Evolutionary conservation across 1,139 yeast species (phyloP).

Genomic region (Nakaseomyces uthaithaninus): DNA sequence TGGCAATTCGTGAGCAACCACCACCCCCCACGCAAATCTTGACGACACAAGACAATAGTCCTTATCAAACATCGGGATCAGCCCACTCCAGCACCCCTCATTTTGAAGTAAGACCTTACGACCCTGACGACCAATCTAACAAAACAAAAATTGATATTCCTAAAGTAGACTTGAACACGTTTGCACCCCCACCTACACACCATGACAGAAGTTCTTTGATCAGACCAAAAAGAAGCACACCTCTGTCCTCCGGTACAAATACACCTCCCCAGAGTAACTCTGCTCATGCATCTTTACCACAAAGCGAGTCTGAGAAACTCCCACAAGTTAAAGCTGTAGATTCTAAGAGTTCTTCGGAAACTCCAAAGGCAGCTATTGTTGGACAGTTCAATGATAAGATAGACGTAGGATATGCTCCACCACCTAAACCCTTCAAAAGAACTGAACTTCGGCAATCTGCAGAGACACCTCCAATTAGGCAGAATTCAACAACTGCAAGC

Average conservation of each 20-base stretch:
- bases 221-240: slow-evolving; percentile 1
- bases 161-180: slow-evolving; percentile 14
- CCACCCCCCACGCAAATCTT: too few species aligned
- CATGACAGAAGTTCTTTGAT: slow-evolving; percentile 16
- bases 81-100: slow-evolving; percentile 3
- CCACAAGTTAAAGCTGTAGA: neutral
- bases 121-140: slow-evolving; percentile 17
- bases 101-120: slow-evolving; percentile 21
- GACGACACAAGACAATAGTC: neutral
- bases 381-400: slow-evolving; percentile 11
- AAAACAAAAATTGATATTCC: slow-evolving; percentile 12
- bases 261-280: neutral
- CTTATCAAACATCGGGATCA: neutral
- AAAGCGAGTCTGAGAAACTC: too few species aligned
- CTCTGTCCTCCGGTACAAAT: neutral
- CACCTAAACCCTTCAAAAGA: slow-evolving; percentile 13
- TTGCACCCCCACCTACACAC: slow-evolving; percentile 29
- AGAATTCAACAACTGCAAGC: too few species aligned
- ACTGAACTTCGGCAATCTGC: neutral
- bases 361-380: slow-evolving; percentile 7
- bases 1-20: too few species aligned
- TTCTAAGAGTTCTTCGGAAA: neutral
- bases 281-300: neutral
- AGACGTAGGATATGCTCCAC: slow-evolving; percentile 11
- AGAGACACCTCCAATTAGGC: neutral